Base-by-base conservation (phyloP, 148 eudicot genomes). In the Euryodendron excelsum region DNA sequence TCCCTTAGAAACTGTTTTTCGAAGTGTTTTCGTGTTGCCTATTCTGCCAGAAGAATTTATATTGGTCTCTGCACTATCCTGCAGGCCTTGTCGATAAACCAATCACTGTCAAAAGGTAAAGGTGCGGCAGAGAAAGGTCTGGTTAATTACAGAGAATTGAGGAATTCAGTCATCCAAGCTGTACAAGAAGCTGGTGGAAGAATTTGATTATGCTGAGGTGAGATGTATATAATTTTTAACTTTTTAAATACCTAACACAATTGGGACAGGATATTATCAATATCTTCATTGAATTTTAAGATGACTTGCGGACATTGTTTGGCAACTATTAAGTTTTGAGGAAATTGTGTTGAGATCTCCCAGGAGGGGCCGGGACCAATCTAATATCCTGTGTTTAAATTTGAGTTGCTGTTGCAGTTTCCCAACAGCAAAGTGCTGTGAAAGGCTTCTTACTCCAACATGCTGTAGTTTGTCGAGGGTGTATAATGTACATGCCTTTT, bases 141-240 rank as follows among this genome's bases (percentile, higher is more conserved):
- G 66, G 53, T 75, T 48, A 73, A 77, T 81, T 89, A 90, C 80
- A 82, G 77, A 48, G 91, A 82, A 52, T 82, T 96, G 83, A 89
- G 80, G 69, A 83, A 83, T 78, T 80, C 85, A 12, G 90, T 96
- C 30, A 60, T 86, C 66, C 84, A 82, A 72, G 80, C 92, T n/a
- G 80, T 93, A 69, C 77, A 78, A 9, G 91, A 84, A 81, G 93
- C 98, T 59, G 98, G 97, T 77, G 98, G 99, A 74, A 88, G 75
- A 80, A 79, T 96, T n/a, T 45, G 99, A 96, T 88, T 95, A 95
- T 84, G 97, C 90, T 64, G 94, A 96, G 97, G 98, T 90, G 68
- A 84, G 82, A 7, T 34, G 34, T 73, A 25, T 69, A 60, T 41
- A 14, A 41, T 17, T 59, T 23, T 61, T 25, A 18, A 44, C 8